A percentile compares a stretch with the other conserved stretches of the same genome.
Conservation (phyloP, 768 basidiomycete species). For the Termitomyces sp. region DNA sequence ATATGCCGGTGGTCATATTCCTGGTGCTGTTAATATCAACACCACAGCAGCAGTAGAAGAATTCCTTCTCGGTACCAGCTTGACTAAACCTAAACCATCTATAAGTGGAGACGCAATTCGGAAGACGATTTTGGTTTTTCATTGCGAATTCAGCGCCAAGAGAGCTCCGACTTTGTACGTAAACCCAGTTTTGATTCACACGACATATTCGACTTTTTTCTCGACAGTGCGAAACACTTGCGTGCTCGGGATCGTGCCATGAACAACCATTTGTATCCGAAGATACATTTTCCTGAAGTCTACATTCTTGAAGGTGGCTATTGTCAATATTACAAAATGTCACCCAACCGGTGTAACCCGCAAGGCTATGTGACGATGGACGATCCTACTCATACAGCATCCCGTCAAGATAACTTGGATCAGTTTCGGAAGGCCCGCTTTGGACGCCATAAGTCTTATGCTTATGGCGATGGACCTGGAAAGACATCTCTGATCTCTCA, state of each 20-base stretch:
- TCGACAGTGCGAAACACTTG: slow-evolving; percentile 81
- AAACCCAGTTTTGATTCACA: neutral
- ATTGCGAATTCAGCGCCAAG: slow-evolving; percentile 96
- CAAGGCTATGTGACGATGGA: slow-evolving; percentile 90
- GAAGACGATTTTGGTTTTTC: slow-evolving; percentile 91
- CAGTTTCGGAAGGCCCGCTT: slow-evolving; percentile 89
- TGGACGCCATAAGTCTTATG: slow-evolving; percentile 86
- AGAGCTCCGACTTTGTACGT: slow-evolving; percentile 93
- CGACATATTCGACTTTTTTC: neutral
- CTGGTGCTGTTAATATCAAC: slow-evolving; percentile 89
- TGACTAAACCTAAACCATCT: slow-evolving; percentile 57
- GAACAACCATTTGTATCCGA: slow-evolving; percentile 89
- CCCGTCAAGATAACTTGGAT: slow-evolving; percentile 82
- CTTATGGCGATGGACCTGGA: slow-evolving; percentile 73
- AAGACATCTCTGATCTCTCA: slow-evolving; percentile 34
- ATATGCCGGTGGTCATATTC: slow-evolving; percentile 89
- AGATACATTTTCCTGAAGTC: slow-evolving; percentile 92
- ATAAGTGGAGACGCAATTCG: slow-evolving; percentile 66
- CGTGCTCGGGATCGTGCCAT: slow-evolving; percentile 85
- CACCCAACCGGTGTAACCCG: slow-evolving; percentile 70
- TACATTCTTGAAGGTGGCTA: slow-evolving; percentile 98
- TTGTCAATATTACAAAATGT: slow-evolving; percentile 75
- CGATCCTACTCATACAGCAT: slow-evolving; percentile 76
- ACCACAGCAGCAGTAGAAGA: slow-evolving; percentile 76
- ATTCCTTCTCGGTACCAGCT: slow-evolving; percentile 57